Evolutionary conservation across 805 yeast species (phyloP).

Genomic region (Nakazawaea siamensis): DNA sequence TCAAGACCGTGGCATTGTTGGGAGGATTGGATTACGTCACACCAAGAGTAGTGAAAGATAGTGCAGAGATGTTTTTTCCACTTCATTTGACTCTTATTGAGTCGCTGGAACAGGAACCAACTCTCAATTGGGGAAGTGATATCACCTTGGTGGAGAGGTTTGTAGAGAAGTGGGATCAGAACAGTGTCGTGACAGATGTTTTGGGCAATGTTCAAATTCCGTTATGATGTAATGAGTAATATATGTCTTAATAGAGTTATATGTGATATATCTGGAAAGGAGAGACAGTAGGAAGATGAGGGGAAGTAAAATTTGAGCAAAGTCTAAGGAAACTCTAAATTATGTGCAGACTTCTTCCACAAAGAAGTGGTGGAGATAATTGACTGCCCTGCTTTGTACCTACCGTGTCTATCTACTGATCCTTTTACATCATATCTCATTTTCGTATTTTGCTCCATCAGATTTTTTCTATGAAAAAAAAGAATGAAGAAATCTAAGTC

Average conservation of each 20-base stretch:
- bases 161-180: conserved; percentile 35
- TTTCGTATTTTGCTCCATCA: too few relatives aligned
- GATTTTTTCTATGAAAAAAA: too few relatives aligned
- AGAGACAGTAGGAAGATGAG: too few relatives aligned
- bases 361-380: too few relatives aligned
- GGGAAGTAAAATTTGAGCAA: too few relatives aligned
- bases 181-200: conserved; percentile 43
- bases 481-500: too few relatives aligned
- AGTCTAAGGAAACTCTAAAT: too few relatives aligned
- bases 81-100: conserved; percentile 30
- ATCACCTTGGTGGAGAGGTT: conserved; percentile 29
- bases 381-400: too few relatives aligned
- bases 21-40: conserved; percentile 34
- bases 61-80: conserved; percentile 42
- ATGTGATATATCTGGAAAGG: neutral
- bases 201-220: conserved; percentile 45
- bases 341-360: too few relatives aligned
- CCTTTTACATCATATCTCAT: too few relatives aligned
- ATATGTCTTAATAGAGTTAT: neutral
- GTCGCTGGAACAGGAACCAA: conserved; percentile 37
- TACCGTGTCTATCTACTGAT: too few relatives aligned
- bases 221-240: conserved; percentile 18
- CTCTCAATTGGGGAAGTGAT: conserved; percentile 51
- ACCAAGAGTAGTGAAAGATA: conserved; percentile 43
- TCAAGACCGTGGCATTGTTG: conserved; percentile 32